Base-by-base conservation (phyloP, 2,329 filamentous ascomycete genomes). In the Aaosphaeria arxii region DNA sequence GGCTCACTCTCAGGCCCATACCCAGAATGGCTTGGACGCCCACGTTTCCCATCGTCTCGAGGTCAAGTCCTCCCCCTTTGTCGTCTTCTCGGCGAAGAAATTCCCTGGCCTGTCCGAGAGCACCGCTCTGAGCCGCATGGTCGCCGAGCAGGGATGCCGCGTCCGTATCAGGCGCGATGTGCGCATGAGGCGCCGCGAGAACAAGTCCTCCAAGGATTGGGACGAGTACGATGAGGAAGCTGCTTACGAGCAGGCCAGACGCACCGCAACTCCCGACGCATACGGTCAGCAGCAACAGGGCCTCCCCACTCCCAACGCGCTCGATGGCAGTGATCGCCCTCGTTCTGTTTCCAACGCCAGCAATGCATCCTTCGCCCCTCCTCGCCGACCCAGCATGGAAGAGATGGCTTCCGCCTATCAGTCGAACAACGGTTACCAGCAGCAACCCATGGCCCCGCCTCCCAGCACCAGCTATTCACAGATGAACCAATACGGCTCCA, bases 71-170 rank as follows among this genome's bases (percentile, higher is more conserved):
- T 74, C 80, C 9, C 84, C 89, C 0, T 97, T 99, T 70, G 85
- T 83, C 43, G 94, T 97, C 39, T 97, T 82, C 76, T 96, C 91
- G 61, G 94, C 94, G 44, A 99, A 97, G 84, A 97, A 96, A 76
- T 99, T 99, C 74, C 94, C 94, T 11, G 94, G 92, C 13, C 77
- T 97, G 50, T 87, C 88, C 40, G 89, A 94, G 70, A 96, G 91
- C 74, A 99, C 94, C 0, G 77, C 82, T 9, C 77, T 97, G 43
- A 96, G 91, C 72, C 87, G 91, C 53, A 87, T 89, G 33, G 91
- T 99, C 40, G 91, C 92, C 13, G 92, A 99, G 71, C 94, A 99
- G 72, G 94, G 94, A 49, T 97, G 94, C 71, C 89, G 92, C 57
- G 94, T 99, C 30, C 87, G 94, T 41, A 99, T 99, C 62, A 84